A percentile compares a stretch with the other conserved stretches of the same genome.
phyloP scores from a whole-genome alignment of 805 yeast genomes.

The Saturnispora ahearnii region DNA sequence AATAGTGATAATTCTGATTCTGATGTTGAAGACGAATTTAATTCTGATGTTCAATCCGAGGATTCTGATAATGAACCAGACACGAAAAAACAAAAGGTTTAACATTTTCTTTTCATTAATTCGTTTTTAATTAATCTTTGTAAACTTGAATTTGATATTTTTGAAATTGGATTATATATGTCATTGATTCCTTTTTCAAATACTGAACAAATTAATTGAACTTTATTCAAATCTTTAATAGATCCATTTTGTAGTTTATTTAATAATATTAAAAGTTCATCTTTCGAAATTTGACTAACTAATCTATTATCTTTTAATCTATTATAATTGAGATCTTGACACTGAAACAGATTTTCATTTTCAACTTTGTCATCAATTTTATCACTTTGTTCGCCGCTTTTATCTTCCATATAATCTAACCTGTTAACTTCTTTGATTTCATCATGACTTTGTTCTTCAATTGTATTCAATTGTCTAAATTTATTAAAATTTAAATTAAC shows the following conservation, averaged over 20 bases:
- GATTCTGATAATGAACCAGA: constrained; percentile 35
- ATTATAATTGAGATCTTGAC: neutral
- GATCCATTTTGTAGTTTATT: neutral
- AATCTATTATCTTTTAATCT: neutral
- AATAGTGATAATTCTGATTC: constrained; percentile 32
- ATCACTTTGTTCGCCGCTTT: neutral
- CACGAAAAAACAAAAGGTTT: constrained; percentile 14
- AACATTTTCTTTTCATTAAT: constrained; percentile 6
- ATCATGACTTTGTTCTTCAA: constrained; percentile 8
- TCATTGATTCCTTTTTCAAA: constrained; percentile 7
- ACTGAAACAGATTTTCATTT: neutral
- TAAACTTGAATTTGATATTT: constrained; percentile 7
- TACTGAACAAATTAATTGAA: constrained; percentile 7
- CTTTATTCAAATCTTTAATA: constrained; percentile 8
- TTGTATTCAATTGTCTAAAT: constrained; percentile 9
- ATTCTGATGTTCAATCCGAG: constrained; percentile 5
- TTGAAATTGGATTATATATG: neutral
- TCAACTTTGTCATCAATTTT: neutral
- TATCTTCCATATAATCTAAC: neutral
- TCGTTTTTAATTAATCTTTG: constrained; percentile 5
- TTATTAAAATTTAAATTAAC: constrained; percentile 11
- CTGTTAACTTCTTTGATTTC: neutral
- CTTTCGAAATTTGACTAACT: neutral
- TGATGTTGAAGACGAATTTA: constrained; percentile 68
- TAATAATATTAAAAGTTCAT: neutral